Conservation (phyloP, 768 basidiomycete genomes). For the Lentinula boryana region DNA sequence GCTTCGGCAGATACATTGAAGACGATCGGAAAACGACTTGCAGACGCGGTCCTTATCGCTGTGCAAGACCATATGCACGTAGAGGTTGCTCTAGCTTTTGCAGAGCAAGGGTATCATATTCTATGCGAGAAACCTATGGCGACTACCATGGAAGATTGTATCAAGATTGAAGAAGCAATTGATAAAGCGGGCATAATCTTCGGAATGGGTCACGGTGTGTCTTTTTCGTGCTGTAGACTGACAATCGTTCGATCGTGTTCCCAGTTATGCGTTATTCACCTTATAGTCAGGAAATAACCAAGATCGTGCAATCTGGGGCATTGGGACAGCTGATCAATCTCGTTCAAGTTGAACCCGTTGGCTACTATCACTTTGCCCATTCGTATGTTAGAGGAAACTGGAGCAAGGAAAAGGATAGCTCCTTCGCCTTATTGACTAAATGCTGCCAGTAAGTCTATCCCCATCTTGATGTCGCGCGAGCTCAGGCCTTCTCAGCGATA, state of each 20-base stretch:
- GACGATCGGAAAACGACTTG: constrained; percentile 62
- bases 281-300: constrained; percentile 65
- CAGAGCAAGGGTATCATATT: constrained; percentile 79
- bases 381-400: constrained; percentile 85
- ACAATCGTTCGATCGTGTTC: background rate
- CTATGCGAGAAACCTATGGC: constrained; percentile 95
- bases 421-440: constrained; percentile 85
- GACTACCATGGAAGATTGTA: constrained; percentile 62
- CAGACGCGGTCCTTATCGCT: constrained; percentile 76
- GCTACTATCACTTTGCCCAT: constrained; percentile 86
- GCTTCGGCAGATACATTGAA: constrained; percentile 64
- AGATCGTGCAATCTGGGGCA: constrained; percentile 60
- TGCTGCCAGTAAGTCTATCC: constrained; percentile 68
- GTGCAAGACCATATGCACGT: constrained; percentile 79
- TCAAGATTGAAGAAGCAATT: constrained; percentile 69
- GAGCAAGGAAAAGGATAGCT: constrained; percentile 60
- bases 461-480: background rate
- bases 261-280: constrained; percentile 85
- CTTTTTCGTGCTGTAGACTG: background rate
- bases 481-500: constrained; percentile 35
- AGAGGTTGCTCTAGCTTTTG: constrained; percentile 70
- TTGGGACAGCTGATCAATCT: constrained; percentile 79
- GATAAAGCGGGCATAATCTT: constrained; percentile 69
- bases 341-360: constrained; percentile 82
- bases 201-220: constrained; percentile 78